These are phyloP conservation scores for Aegle marmelos DNA, from an alignment of 345 rosid species.

Conservation along the genomic window DNA sequence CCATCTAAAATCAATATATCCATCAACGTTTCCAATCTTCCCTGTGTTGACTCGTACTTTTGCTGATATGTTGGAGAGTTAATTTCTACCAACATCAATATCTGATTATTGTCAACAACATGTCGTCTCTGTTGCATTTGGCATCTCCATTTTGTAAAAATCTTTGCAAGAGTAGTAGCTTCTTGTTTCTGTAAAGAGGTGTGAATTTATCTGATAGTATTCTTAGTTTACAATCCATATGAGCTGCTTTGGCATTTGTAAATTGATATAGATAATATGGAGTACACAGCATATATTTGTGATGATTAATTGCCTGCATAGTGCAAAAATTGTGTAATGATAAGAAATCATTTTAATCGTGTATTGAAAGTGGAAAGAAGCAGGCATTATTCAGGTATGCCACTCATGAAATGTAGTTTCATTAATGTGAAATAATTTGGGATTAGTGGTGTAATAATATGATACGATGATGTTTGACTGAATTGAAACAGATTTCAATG, in stretches of 20 bases:
- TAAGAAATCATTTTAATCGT: neutral
- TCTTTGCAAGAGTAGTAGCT: neutral
- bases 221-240: neutral
- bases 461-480: conserved; percentile 12
- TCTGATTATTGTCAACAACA: neutral
- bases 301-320: neutral
- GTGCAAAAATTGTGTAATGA: neutral
- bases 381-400: neutral
- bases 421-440: neutral
- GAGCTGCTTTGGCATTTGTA: neutral
- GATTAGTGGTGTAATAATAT: neutral
- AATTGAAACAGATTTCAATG: conserved; percentile 80
- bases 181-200: neutral
- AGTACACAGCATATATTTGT: neutral
- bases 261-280: neutral
- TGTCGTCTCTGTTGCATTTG: neutral
- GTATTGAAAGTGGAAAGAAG: neutral
- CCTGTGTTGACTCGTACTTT: neutral
- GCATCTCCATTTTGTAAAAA: neutral
- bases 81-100: neutral
- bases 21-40: neutral
- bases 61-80: neutral
- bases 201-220: neutral
- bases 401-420: neutral
- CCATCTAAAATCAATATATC: neutral